Base-by-base conservation (phyloP, 192 early-diverging fungal genomes). In the Coemansia sp. region DNA sequence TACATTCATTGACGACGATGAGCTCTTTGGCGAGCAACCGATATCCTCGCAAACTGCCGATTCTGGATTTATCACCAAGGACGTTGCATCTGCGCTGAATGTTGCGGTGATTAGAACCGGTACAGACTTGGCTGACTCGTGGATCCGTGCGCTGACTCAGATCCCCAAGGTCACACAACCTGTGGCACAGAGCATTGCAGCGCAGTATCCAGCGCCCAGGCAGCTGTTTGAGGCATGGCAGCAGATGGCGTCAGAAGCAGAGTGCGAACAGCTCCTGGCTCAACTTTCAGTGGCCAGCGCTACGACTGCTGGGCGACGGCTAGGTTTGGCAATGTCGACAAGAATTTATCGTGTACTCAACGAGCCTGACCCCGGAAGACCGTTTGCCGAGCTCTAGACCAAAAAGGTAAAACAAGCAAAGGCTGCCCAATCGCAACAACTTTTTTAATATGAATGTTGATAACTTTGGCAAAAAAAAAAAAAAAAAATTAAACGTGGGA, bases 81-180 rank as follows among this genome's bases (percentile, higher is more conserved):
- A 80, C 4, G 70, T 75, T 13, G 59, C 24, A 1, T 2, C 51
- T 3, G 44, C 67, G 3, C 46, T 81, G 48, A 59, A 54, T 16
- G 70, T 57, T 11, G 66, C 73, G 6, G 50, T 48, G 21, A 64
- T 81, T n/a, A 37, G 68, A 42, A 63, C 72, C 7, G 79, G 79
- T 14, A 33, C 74, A 7, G 68, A 76, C 45, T 54, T 81, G 46
- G 14, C 48, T 9, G 74, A 76, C 40, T 67, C 79, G 50, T 81
- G 79, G 79, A 59, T 63, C 11, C 63, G 60, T 9, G 68, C 72
- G 40, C 64, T 81, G 50, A 53, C 79, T 10, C 74, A 70, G 71
- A 81, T 81, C 9, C 79, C 79, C 8, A 73, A 73, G 57, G 74
- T 81, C 40, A 75, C 74, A 6, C 50, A 27, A 21, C 67, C 70